Evolutionary conservation across 2,329 filamentous ascomycete species (phyloP), one percentile per base, ranked within the genome.

Genomic region (Annulohypoxylon truncatum): DNA sequence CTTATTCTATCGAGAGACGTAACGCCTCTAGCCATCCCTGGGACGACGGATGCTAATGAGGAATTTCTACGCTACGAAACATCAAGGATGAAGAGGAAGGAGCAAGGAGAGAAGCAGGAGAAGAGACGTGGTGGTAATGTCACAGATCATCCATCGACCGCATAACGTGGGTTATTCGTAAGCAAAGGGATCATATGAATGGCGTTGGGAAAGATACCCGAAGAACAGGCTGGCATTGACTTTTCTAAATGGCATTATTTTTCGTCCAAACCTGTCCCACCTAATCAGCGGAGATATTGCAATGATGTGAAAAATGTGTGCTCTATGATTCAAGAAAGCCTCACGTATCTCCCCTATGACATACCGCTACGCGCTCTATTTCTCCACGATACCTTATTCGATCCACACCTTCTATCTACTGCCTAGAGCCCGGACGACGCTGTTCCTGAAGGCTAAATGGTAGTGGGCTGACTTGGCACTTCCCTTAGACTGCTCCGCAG

Each of bases 171-270:
- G 29, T 18, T 24, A 28, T 13, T 50, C 12, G 24, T 42, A 20
- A 31, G 3, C 15, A 57, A n/a, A 44, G 26, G 44, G 52, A 26
- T 60, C 55, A 42, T 31, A 40, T 57, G 10, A 46, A 20, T 44
- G 60, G 59, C 55, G 55, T 67, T 57, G 44, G 46, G 50, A 44
- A 46, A 54, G 61, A 64, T 64, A 64, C 61, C 61, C 61, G 13
- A 50, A 56, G 35, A 18, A 40, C 44, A 54, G 42, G 55, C 55
- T 40, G 42, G 58, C 58, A 42, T 57, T 59, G 40, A 48, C 22
- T 51, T 38, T 42, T 59, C 18, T 26, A 38, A 55, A 62, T 62
- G 38, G 46, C 4, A 62, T 50, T 55, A 29, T n/a, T 55, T 31
- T 47, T 31, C 42, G 12, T 28, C 46, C 26, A 6, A 26, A 35